A percentile compares a stretch with the other conserved stretches of the same genome.
phyloP scores from a whole-genome alignment of 176 grass and related monocot species.

The Tillandsia leiboldiana region DNA sequence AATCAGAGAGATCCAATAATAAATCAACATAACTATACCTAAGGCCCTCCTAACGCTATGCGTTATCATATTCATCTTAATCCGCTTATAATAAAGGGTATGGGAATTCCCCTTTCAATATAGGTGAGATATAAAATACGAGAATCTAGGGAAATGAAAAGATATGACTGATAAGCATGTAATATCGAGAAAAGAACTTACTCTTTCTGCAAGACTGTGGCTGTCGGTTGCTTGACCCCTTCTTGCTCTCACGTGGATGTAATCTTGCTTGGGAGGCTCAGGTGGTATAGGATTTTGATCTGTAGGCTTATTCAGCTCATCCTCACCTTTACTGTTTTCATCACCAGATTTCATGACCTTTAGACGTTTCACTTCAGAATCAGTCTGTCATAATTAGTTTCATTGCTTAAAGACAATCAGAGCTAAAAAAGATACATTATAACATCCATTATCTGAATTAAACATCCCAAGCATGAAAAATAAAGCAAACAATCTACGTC shows the following conservation, averaged over 20 bases:
- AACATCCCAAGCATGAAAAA: not conserved
- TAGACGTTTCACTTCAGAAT: slow-evolving; percentile 47
- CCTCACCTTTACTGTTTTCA: slow-evolving; percentile 50
- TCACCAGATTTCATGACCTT: slow-evolving; percentile 50
- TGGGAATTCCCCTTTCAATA: not conserved
- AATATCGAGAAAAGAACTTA: slow-evolving; percentile 30
- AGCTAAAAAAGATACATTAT: not conserved
- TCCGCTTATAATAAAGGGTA: not conserved
- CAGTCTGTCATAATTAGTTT: slow-evolving; percentile 27
- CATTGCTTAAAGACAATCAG: slow-evolving; percentile 14
- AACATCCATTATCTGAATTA: not conserved
- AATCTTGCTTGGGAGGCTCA: slow-evolving; percentile 82
- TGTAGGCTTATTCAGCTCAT: slow-evolving; percentile 39
- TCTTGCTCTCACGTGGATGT: slow-evolving; percentile 94
- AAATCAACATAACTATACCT: not conserved
- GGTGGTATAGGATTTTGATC: slow-evolving; percentile 40
- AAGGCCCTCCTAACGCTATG: not conserved
- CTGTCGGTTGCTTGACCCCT: slow-evolving; percentile 96
- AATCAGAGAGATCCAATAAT: slow-evolving; percentile 10
- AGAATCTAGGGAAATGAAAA: no score
- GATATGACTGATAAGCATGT: not conserved
- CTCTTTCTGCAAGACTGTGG: slow-evolving; percentile 96
- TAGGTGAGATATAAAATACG: not conserved
- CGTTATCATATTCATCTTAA: not conserved
- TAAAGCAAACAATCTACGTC: no score